phyloP scores from a whole-genome alignment of 2,329 filamentous ascomycete species.

The Exophiala viscosa region DNA sequence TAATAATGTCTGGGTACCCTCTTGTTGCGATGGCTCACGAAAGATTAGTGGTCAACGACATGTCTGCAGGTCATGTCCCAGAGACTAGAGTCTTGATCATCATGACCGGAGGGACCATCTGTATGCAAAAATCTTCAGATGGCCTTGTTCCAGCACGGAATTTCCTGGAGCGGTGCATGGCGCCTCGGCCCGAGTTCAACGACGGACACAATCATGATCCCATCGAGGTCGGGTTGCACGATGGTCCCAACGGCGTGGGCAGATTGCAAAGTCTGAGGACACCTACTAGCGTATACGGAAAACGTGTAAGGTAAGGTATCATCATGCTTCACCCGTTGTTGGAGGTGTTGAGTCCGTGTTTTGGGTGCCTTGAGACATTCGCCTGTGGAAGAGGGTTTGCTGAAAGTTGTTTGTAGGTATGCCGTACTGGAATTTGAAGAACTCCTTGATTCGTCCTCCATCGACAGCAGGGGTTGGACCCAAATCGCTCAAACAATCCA shows the following conservation, averaged over 20 bases:
- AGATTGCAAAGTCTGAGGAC: slow-evolving; percentile 69
- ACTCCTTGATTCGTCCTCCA: slow-evolving; percentile 83
- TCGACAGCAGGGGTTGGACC: slow-evolving; percentile 80
- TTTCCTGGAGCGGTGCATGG: slow-evolving; percentile 79
- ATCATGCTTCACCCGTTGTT: no score
- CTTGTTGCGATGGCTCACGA: neutral
- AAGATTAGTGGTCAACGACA: slow-evolving; percentile 11
- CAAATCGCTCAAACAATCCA: slow-evolving; percentile 75
- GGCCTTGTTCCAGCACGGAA: slow-evolving; percentile 76
- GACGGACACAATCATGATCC: slow-evolving; percentile 61
- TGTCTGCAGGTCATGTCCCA: slow-evolving; percentile 38
- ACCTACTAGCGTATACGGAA: slow-evolving; percentile 72
- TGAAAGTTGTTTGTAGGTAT: slow-evolving; percentile 46
- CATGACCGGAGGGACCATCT: slow-evolving; percentile 79
- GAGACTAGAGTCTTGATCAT: slow-evolving; percentile 84
- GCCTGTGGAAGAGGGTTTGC: neutral
- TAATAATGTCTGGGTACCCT: slow-evolving; percentile 3
- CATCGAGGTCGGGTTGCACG: slow-evolving; percentile 55
- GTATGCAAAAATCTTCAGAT: slow-evolving; percentile 77
- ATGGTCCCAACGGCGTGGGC: slow-evolving; percentile 39
- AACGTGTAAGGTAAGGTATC: slow-evolving; percentile 60
- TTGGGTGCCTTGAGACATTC: no score
- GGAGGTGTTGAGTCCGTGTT: no score
- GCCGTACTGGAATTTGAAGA: slow-evolving; percentile 79
- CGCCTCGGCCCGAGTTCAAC: slow-evolving; percentile 79